Evolutionary conservation across 441 rosid genomes (phyloP), one percentile per base, ranked within the genome.

Genomic region (Brassica hybrid): DNA sequence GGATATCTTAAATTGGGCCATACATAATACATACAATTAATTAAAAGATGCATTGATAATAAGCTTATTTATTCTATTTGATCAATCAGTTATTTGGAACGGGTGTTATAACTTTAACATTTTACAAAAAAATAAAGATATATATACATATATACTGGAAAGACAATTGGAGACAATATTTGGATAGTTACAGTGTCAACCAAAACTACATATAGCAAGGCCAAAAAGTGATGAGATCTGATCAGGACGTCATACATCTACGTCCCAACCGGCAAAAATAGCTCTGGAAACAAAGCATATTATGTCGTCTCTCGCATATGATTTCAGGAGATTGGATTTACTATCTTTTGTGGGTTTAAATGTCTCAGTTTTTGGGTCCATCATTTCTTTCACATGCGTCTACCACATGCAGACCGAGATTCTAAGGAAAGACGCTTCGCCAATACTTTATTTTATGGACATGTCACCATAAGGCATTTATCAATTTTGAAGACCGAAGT

Each of bases 1-100:
- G 50, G 62, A 71, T 63, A 75, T 50, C 73, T 70, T 70, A 65
- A 65, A 19, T 71, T 58, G 76, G 76, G 54, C 57, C 65, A 75
- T 59, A 65, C 67, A 58, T 21, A 2, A 21, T 74, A 50, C 62
- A 79, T 57, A 21, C 64, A 30, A 21, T 32, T 54, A 45, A 38
- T 68, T 21, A 21, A 21, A 21, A 32, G 30, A 72, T 72, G 13
- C 54, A 71, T 17, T 25, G 57, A 58, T 71, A 54, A n/a, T 66
- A 27, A 60, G 23, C 58, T 30, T 59, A 43, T 34, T 27, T 59
- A 66, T 67, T 66, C 18, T 60, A 17, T 58, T 59, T 60, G 57
- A 54, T 76, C 59, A 63, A 69, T 52, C 34, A 21, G 30, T 38
- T 65, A 5, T 38, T 61, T 60, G 79, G 61, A 60, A 59, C 34